Conservation (phyloP, 1,284 basidiomycete genomes). For the Melampsora americana region DNA sequence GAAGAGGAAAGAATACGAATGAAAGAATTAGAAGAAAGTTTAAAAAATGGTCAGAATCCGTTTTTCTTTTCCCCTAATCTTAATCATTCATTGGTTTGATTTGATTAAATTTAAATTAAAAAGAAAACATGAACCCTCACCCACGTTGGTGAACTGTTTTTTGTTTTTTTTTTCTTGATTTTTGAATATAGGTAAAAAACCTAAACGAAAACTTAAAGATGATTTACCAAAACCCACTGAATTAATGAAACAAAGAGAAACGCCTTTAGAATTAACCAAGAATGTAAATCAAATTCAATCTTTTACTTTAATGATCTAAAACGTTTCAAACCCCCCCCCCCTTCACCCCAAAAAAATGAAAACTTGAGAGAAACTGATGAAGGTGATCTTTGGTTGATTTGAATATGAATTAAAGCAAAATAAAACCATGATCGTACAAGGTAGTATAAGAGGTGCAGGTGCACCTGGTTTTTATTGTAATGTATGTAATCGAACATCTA, state of each 20-base stretch:
- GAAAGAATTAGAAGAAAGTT: conserved; percentile 46
- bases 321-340: neutral
- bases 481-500: conserved; percentile 81
- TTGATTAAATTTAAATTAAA: too few species aligned
- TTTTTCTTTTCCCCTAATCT: neutral
- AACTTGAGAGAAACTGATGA: neutral
- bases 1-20: conserved; percentile 47
- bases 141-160: conserved; percentile 19
- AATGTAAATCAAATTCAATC: conserved; percentile 59
- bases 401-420: too few species aligned
- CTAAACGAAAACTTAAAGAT: conserved; percentile 59
- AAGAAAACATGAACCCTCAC: neutral
- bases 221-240: conserved; percentile 84
- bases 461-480: conserved; percentile 91
- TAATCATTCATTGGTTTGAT: neutral
- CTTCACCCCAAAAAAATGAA: too few species aligned
- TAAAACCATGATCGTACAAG: conserved; percentile 85
- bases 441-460: conserved; percentile 67
- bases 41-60: conserved; percentile 46
- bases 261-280: conserved; percentile 78
- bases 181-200: conserved; percentile 68
- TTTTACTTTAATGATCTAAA: too few species aligned
- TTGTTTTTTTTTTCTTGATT: neutral
- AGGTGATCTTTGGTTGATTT: neutral
- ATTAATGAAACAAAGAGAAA: conserved; percentile 77